These are phyloP conservation scores for Solanum habrochaites DNA, from an alignment of 257 asterid genomes.

Conservation along the genomic window DNA sequence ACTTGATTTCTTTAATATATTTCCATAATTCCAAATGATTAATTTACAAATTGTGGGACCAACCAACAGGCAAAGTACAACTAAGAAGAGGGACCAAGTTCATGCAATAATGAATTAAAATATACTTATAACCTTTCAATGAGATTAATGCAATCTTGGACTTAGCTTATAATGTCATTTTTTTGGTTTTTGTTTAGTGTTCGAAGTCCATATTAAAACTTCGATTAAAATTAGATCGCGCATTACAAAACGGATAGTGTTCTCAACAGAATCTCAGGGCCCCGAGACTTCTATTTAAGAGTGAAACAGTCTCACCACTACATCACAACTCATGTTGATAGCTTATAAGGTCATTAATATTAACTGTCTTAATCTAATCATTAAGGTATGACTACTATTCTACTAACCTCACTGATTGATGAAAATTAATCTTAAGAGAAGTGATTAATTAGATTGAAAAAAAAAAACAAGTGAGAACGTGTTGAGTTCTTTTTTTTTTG, in stretches of 20 bases:
- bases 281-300: not conserved
- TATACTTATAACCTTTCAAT: not conserved
- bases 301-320: not conserved
- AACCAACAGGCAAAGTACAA: slow-evolving; percentile 47
- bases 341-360: not conserved
- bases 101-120: slow-evolving; percentile 28
- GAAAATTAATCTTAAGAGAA: slow-evolving; percentile 13
- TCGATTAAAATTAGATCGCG: too few relatives aligned
- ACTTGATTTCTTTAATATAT: slow-evolving; percentile 29
- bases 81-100: slow-evolving; percentile 34
- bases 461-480: slow-evolving; percentile 30
- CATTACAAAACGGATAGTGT: accelerated
- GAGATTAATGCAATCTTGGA: slow-evolving; percentile 9
- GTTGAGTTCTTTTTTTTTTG: slow-evolving; percentile 9
- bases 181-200: not conserved
- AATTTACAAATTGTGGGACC: slow-evolving; percentile 31
- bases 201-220: too few relatives aligned
- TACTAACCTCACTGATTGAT: slow-evolving; percentile 12
- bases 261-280: not conserved
- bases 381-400: slow-evolving; percentile 1
- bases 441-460: not conserved
- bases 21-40: slow-evolving; percentile 15
- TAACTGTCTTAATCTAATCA: slow-evolving; percentile 16
- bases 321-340: not conserved
- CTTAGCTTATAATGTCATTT: slow-evolving; percentile 1